Evolutionary conservation across 2,329 filamentous ascomycete species (phyloP).

Genomic region (Cladorrhinum sp.): DNA sequence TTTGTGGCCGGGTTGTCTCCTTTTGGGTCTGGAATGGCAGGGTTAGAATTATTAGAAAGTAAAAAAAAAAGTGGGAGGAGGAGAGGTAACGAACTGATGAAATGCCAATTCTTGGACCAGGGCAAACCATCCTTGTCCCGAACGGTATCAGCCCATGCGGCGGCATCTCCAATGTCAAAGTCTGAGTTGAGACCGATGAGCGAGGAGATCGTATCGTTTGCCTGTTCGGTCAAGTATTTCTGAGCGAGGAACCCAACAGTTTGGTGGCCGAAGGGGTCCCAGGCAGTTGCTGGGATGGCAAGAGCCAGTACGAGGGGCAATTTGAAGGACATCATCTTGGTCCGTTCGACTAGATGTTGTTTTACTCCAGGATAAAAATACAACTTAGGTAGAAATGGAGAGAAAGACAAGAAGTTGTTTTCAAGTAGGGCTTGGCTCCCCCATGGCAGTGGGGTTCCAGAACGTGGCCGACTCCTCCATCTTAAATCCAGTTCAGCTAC

Average conservation of each 20-base stretch:
- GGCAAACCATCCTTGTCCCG: conserved; percentile 10
- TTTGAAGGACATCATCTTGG: background rate
- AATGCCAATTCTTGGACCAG: conserved; percentile 18
- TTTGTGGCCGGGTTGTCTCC: conserved; percentile 11
- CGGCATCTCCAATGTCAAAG: conserved; percentile 18
- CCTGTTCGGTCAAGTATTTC: conserved; percentile 12
- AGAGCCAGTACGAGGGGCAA: background rate
- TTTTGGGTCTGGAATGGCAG: background rate
- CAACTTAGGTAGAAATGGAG: too few relatives aligned
- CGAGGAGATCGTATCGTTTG: conserved; percentile 4
- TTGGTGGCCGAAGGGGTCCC: conserved; percentile 16
- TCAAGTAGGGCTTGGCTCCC: background rate
- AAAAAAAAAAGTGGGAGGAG: background rate
- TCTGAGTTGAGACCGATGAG: conserved; percentile 1
- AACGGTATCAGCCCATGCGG: conserved; percentile 16
- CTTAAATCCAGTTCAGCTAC: background rate
- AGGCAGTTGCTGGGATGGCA: background rate
- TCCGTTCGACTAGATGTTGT: background rate
- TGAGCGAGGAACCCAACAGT: conserved; percentile 14
- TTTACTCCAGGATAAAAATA: background rate
- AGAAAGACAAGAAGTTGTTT: background rate
- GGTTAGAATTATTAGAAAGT: background rate
- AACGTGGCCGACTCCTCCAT: background rate
- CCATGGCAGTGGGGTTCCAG: background rate
- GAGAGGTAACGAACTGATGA: conserved; percentile 4